A percentile compares a stretch with the other conserved stretches of the same genome.
These are phyloP conservation scores for Boletus huronensis DNA, from an alignment of 768 basidiomycete genomes.

Conservation along the genomic window DNA sequence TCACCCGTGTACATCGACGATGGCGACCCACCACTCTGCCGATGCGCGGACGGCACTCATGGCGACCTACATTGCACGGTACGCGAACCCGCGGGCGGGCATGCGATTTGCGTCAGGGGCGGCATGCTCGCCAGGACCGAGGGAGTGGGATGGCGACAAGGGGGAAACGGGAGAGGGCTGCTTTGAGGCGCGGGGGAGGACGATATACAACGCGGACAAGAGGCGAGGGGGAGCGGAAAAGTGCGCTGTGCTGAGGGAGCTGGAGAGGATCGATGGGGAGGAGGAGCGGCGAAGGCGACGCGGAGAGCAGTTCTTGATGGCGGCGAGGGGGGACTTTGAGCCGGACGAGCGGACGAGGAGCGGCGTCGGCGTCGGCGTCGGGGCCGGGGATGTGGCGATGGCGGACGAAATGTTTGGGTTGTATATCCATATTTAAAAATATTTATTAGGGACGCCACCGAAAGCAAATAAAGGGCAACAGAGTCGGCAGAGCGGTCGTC, in stretches of 20 bases:
- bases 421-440: conserved; percentile 34
- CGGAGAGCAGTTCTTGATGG: conserved; percentile 6
- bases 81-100: conserved; percentile 19
- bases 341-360: not conserved
- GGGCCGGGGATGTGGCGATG: not conserved
- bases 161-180: not conserved
- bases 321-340: conserved; percentile 1
- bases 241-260: conserved; percentile 2
- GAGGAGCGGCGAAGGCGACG: conserved; percentile 11
- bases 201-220: conserved; percentile 26
- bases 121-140: not conserved
- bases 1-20: not conserved
- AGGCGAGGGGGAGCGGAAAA: not conserved
- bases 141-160: not conserved
- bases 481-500: not conserved
- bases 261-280: conserved; percentile 22
- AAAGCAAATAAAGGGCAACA: conserved; percentile 34
- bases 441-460: conserved; percentile 28
- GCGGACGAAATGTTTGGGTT: conserved; percentile 37
- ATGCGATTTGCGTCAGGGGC: not conserved
- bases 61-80: conserved; percentile 27
- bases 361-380: not conserved
- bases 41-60: conserved; percentile 35
- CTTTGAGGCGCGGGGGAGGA: conserved; percentile 24
- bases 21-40: conserved; percentile 28